These are phyloP conservation scores for Hericium rajendrae DNA, from an alignment of 768 basidiomycete genomes.

Conservation along the genomic window DNA sequence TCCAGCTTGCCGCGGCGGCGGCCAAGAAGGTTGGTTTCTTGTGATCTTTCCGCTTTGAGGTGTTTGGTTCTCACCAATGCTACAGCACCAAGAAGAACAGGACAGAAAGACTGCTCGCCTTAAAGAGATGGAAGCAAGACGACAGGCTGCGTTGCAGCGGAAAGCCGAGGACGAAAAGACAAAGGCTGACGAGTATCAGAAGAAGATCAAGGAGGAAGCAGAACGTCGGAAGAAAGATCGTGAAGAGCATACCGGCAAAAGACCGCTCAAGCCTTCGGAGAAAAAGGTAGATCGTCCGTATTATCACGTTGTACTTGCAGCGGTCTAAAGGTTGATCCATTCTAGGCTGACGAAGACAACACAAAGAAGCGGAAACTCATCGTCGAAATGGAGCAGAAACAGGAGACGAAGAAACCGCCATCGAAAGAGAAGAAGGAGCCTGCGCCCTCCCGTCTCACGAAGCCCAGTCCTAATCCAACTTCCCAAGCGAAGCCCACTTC, in stretches of 20 bases:
- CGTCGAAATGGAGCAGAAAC: constrained; percentile 31
- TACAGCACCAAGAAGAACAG: constrained; percentile 80
- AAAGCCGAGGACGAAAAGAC: constrained; percentile 74
- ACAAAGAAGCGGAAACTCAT: constrained; percentile 62
- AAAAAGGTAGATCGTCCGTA: constrained; percentile 41
- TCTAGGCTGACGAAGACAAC: constrained; percentile 52
- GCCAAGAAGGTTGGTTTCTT: constrained; percentile 71
- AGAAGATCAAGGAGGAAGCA: constrained; percentile 59
- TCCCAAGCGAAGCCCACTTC: not conserved
- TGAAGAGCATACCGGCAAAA: constrained; percentile 67
- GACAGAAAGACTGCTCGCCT: constrained; percentile 68
- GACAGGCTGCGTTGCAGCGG: constrained; percentile 58
- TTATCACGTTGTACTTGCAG: not conserved
- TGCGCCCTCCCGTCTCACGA: constrained; percentile 21
- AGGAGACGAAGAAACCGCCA: constrained; percentile 45
- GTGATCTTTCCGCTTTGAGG: not conserved
- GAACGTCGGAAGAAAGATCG: constrained; percentile 77
- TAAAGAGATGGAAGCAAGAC: constrained; percentile 76
- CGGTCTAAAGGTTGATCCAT: not conserved
- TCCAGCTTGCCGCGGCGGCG: constrained; percentile 72
- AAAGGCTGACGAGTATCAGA: constrained; percentile 55
- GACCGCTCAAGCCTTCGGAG: constrained; percentile 39
- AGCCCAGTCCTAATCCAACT: constrained; percentile 20
- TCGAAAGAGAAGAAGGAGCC: constrained; percentile 40
- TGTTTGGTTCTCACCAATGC: not conserved